Percentiles rank a stretch among this genome's conserved stretches.
phyloP scores from a whole-genome alignment of 75 land plant species.

The Picea sitchensis region DNA sequence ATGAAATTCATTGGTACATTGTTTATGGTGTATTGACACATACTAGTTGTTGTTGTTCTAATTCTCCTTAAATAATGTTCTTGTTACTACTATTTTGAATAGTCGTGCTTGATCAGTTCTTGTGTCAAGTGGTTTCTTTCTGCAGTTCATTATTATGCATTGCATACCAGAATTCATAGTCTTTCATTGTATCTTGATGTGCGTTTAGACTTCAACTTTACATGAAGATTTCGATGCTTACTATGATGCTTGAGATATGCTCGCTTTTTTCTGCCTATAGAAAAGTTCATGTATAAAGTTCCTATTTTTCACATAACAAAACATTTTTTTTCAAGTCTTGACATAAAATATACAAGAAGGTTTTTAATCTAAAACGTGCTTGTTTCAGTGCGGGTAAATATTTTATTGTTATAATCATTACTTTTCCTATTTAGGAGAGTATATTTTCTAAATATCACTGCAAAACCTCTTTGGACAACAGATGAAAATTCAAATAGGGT shows the following conservation, averaged over 20 bases:
- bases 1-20: neutral
- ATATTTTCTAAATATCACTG: neutral
- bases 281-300: neutral
- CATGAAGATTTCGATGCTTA: neutral
- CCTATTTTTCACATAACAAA: neutral
- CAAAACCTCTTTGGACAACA: neutral
- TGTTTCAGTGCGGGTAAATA: neutral
- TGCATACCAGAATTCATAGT: too few species aligned
- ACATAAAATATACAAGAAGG: neutral
- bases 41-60: neutral
- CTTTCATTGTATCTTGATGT: too few species aligned
- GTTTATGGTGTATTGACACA: neutral
- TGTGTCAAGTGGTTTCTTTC: neutral
- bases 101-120: neutral
- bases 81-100: neutral
- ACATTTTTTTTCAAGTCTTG: neutral
- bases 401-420: neutral
- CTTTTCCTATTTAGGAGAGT: neutral
- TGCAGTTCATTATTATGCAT: neutral
- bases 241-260: neutral
- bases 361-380: neutral
- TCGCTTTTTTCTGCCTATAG: neutral
- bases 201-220: too few species aligned
- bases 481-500: neutral
- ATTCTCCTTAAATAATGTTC: neutral